phyloP scores from a whole-genome alignment of 352 stramenopile genomes.

The Blastocystis sp. region DNA sequence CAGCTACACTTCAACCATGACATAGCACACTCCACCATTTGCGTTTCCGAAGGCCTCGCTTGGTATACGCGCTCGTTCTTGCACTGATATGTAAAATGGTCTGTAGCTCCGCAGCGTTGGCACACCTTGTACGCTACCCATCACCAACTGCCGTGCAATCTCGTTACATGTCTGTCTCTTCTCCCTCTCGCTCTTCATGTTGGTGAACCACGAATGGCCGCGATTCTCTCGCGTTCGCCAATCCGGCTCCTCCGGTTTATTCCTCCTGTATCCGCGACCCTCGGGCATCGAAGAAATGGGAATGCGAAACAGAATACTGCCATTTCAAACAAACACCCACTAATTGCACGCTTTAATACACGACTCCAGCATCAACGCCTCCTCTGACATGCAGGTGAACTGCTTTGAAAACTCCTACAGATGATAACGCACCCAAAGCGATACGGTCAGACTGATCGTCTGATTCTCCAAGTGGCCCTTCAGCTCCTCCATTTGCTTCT shows the following conservation, averaged over 20 bases:
- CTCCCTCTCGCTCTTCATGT: slow-evolving; percentile 55
- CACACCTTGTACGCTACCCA: slow-evolving; percentile 12
- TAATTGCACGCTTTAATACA: slow-evolving; percentile 2
- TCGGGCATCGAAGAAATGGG: neutral
- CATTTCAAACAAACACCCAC: neutral
- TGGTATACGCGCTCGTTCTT: slow-evolving; percentile 58
- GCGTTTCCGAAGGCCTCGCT: slow-evolving; percentile 18
- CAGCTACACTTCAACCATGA: neutral
- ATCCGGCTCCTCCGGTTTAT: slow-evolving; percentile 29
- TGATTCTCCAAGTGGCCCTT: slow-evolving; percentile 20
- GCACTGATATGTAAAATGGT: slow-evolving; percentile 64
- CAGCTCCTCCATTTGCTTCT: neutral
- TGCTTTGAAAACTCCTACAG: slow-evolving; percentile 41
- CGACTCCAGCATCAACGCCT: slow-evolving; percentile 33
- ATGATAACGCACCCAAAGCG: neutral
- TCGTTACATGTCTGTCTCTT: slow-evolving; percentile 7
- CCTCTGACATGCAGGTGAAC: neutral
- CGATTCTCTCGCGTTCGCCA: slow-evolving; percentile 69
- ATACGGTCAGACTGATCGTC: slow-evolving; percentile 4
- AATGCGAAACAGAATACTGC: neutral
- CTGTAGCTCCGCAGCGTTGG: slow-evolving; percentile 10
- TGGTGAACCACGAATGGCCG: slow-evolving; percentile 52
- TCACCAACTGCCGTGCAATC: neutral
- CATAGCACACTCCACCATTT: neutral
- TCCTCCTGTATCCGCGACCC: neutral